phyloP scores from a whole-genome alignment of 805 yeast genomes.

The Myxozyma lipomycoides region DNA sequence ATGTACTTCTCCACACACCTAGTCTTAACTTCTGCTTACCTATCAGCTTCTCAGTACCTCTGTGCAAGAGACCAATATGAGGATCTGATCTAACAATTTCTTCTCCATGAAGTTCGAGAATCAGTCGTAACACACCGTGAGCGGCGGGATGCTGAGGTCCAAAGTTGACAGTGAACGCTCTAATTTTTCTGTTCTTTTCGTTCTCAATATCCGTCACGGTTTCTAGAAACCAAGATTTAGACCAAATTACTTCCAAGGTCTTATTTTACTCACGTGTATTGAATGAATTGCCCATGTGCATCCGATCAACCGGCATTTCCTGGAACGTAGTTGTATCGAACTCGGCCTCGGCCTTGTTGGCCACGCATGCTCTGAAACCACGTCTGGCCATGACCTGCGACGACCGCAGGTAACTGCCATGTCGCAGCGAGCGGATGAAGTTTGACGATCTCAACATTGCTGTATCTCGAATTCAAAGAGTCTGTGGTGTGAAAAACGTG shows the following conservation, averaged over 20 bases:
- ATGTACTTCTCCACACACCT: background rate
- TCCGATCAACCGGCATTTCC: constrained; percentile 8
- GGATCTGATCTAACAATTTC: constrained; percentile 85
- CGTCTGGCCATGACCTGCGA: constrained; percentile 1
- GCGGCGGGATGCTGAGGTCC: constrained; percentile 97
- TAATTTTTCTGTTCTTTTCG: constrained; percentile 45
- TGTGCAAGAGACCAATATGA: constrained; percentile 79
- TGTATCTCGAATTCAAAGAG: constrained; percentile 5
- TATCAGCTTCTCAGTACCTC: constrained; percentile 86
- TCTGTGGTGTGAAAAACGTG: background rate
- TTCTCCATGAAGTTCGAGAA: constrained; percentile 82
- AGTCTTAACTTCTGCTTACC: constrained; percentile 13
- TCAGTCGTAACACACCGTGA: constrained; percentile 84
- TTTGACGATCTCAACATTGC: constrained; percentile 1
- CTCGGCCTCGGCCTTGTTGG: constrained; percentile 1
- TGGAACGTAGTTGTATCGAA: constrained; percentile 15
- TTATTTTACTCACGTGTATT: constrained; percentile 13
- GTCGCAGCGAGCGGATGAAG: constrained; percentile 1
- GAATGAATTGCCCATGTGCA: constrained; percentile 15
- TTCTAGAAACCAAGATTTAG: constrained; percentile 3
- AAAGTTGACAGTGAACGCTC: constrained; percentile 85
- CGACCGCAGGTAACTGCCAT: constrained; percentile 7
- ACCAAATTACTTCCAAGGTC: background rate
- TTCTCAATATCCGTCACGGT: constrained; percentile 26
- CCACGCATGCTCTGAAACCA: constrained; percentile 5